phyloP scores from a whole-genome alignment of 2,329 filamentous ascomycete species.

The Seiridium unicorne region DNA sequence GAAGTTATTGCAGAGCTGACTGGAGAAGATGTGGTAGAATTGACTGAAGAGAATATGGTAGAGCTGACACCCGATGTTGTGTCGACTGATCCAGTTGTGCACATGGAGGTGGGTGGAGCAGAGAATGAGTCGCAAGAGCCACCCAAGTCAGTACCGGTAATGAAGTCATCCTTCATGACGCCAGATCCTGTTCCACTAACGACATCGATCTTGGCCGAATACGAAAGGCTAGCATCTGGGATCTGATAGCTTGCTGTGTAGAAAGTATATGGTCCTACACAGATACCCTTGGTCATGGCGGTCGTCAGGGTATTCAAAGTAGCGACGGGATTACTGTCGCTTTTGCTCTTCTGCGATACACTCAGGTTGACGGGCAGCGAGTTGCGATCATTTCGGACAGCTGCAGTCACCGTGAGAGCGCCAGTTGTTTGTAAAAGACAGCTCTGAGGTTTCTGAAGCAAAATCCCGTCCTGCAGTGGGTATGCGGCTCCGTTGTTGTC shows the following conservation, averaged over 20 bases:
- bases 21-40: not conserved
- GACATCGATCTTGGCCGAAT: slow-evolving; percentile 45
- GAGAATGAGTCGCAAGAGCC: slow-evolving; percentile 42
- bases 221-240: slow-evolving; percentile 38
- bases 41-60: not conserved
- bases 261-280: slow-evolving; percentile 47
- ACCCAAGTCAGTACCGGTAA: slow-evolving; percentile 41
- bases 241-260: slow-evolving; percentile 42
- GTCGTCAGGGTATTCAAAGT: slow-evolving; percentile 35
- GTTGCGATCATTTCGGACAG: slow-evolving; percentile 45
- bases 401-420: slow-evolving; percentile 42
- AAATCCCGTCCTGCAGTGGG: slow-evolving; percentile 51
- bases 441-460: slow-evolving; percentile 57
- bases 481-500: slow-evolving; percentile 60
- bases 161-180: slow-evolving; percentile 45
- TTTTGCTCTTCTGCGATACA: slow-evolving; percentile 42
- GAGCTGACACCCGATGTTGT: not conserved
- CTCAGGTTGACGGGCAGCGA: slow-evolving; percentile 37
- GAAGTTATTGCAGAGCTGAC: not conserved
- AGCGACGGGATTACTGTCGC: slow-evolving; percentile 37
- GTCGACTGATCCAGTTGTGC: slow-evolving; percentile 14
- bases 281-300: slow-evolving; percentile 39
- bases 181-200: slow-evolving; percentile 34
- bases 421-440: slow-evolving; percentile 46
- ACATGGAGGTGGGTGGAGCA: slow-evolving; percentile 27